phyloP scores from a whole-genome alignment of 2,329 filamentous ascomycete species.

The Pseudopyrenochaeta lycopersici region DNA sequence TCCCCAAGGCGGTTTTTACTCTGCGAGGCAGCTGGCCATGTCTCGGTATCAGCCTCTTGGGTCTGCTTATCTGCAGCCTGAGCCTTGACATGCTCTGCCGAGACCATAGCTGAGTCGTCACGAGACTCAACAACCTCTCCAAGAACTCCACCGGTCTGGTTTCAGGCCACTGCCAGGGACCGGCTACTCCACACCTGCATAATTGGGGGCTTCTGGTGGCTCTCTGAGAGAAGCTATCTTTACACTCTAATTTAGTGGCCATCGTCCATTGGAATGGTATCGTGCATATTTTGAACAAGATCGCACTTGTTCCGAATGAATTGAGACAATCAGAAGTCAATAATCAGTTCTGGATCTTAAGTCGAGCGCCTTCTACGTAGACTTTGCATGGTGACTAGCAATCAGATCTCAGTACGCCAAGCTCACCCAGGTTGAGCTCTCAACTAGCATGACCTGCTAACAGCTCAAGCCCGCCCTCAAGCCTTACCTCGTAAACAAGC shows the following conservation, averaged over 20 bases:
- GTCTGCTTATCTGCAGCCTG: constrained; percentile 24
- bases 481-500: too few species aligned
- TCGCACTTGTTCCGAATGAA: too few species aligned
- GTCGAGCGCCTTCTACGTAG: too few species aligned
- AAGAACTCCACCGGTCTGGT: constrained; percentile 4
- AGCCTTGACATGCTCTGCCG: constrained; percentile 22
- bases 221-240: not conserved
- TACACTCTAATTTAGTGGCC: not conserved
- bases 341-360: too few species aligned
- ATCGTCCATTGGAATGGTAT: not conserved
- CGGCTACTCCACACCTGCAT: not conserved
- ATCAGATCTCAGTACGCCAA: too few species aligned
- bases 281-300: not conserved
- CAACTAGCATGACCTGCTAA: too few species aligned
- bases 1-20: constrained; percentile 26
- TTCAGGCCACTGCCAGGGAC: not conserved
- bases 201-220: constrained; percentile 1
- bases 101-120: constrained; percentile 24
- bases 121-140: constrained; percentile 29
- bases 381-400: too few species aligned
- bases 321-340: too few species aligned
- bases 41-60: constrained; percentile 26
- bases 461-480: too few species aligned
- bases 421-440: too few species aligned
- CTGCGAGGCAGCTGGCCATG: constrained; percentile 15